phyloP scores from a whole-genome alignment of 2,329 filamentous ascomycete genomes.

The Botryotinia globosa region DNA sequence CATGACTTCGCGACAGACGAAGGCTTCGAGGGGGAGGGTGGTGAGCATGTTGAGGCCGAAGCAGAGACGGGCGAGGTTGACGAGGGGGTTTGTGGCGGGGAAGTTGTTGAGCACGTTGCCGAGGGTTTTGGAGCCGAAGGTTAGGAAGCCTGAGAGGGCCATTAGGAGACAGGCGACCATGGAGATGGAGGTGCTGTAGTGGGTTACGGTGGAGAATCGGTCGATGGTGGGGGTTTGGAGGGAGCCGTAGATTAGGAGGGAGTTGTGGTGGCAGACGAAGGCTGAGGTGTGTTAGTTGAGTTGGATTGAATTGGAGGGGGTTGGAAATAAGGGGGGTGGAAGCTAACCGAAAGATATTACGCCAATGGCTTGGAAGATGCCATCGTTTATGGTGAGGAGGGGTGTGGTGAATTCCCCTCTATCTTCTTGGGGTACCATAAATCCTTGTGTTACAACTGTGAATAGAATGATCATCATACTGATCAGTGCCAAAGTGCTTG shows the following conservation, averaged over 20 bases:
- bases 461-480: constrained; percentile 90
- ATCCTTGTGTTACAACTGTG: constrained; percentile 82
- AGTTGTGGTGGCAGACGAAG: constrained; percentile 85
- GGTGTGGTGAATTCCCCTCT: constrained; percentile 69
- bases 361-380: constrained; percentile 92
- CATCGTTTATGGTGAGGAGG: constrained; percentile 75
- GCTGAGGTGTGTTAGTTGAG: constrained; percentile 41
- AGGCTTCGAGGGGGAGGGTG: constrained; percentile 91
- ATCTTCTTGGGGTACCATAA: constrained; percentile 67
- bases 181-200: constrained; percentile 86
- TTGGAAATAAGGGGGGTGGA: neutral
- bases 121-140: constrained; percentile 85
- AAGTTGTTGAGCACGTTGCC: constrained; percentile 99
- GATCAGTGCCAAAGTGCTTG: constrained; percentile 85
- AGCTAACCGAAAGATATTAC: constrained; percentile 90
- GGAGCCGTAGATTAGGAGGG: constrained; percentile 93
- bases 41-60: constrained; percentile 99
- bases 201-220: constrained; percentile 88
- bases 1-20: constrained; percentile 97
- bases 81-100: constrained; percentile 82
- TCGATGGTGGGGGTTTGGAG: constrained; percentile 92
- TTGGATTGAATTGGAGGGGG: constrained; percentile 35
- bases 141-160: constrained; percentile 85
- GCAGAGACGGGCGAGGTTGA: constrained; percentile 90
- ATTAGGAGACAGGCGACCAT: constrained; percentile 88